Conservation (phyloP, 176 grass and related monocot genomes). For the Sorghum bicolor region Sorghum_bicolor_NCBIv3 NC_012875.2:60201501-60202000, state of each 20-base stretch:
- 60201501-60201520: constrained; percentile 59
- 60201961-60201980: neutral
- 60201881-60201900: no score
- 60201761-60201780: neutral
- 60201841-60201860: no score
- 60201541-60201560: constrained; percentile 50
- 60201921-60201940: neutral
- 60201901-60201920: neutral
- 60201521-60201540: neutral
- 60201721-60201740: neutral
- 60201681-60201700: constrained; percentile 45
- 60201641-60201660: constrained; percentile 93
- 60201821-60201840: no score
- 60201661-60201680: constrained; percentile 63
- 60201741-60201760: no score
- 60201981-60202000: no score
- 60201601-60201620: constrained; percentile 39
- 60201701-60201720: constrained; percentile 34
- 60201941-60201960: no score
- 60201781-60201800: no score
- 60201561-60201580: neutral
- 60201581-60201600: constrained; percentile 23
- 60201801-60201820: neutral
- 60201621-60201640: constrained; percentile 48
- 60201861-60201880: no score